These are phyloP conservation scores for Sistotremastrum suecicum DNA, from an alignment of 768 basidiomycete species.

Conservation along the genomic window DNA sequence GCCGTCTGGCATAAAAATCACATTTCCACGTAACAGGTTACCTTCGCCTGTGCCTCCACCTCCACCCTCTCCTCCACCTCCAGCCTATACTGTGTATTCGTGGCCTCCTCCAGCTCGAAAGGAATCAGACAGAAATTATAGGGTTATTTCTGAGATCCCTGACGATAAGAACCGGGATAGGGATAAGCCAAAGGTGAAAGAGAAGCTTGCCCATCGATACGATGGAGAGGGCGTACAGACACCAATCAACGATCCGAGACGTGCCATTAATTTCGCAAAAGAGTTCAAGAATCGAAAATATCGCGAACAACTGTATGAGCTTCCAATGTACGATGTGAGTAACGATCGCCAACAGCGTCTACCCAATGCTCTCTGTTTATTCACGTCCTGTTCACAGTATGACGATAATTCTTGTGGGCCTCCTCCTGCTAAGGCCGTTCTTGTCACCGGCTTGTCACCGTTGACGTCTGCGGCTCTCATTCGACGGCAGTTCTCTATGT, in stretches of 20 bases:
- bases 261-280: slow-evolving; percentile 42
- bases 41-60: slow-evolving; percentile 24
- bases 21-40: slow-evolving; percentile 11
- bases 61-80: slow-evolving; percentile 42
- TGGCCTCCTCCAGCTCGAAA: slow-evolving; percentile 27
- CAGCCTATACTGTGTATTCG: slow-evolving; percentile 25
- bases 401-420: slow-evolving; percentile 59
- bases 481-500: slow-evolving; percentile 43
- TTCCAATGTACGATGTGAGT: slow-evolving; percentile 48
- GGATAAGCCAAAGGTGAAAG: slow-evolving; percentile 29
- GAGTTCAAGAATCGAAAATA: slow-evolving; percentile 20
- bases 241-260: slow-evolving; percentile 18
- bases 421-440: slow-evolving; percentile 60
- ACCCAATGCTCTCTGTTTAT: background rate
- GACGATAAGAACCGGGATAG: background rate
- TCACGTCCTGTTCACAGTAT: slow-evolving; percentile 32
- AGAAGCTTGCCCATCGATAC: slow-evolving; percentile 31
- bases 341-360: slow-evolving; percentile 4
- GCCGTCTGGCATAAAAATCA: slow-evolving; percentile 36
- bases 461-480: slow-evolving; percentile 56
- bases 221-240: slow-evolving; percentile 39
- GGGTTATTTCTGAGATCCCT: slow-evolving; percentile 16
- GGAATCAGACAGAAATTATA: slow-evolving; percentile 15
- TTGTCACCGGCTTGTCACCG: slow-evolving; percentile 57
- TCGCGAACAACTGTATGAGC: slow-evolving; percentile 17